These are phyloP conservation scores for Malus sylvestris DNA, from an alignment of 306 rosid species.

Conservation along the genomic window DNA sequence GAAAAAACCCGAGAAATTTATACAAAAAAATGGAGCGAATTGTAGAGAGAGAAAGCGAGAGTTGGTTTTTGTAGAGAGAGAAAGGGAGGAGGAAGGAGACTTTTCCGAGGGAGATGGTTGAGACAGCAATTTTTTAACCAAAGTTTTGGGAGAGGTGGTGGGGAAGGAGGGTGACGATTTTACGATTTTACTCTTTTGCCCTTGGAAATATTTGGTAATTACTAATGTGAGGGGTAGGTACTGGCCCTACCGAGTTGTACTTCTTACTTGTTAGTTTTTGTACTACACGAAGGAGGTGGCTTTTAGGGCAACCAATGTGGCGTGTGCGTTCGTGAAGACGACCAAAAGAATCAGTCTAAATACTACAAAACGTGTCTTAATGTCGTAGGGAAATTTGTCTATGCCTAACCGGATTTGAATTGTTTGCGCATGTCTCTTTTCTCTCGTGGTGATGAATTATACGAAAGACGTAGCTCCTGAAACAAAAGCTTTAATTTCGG, in stretches of 20 bases:
- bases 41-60: not conserved
- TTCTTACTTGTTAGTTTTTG: not conserved
- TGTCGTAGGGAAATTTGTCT: not conserved
- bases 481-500: not conserved
- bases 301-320: not conserved
- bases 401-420: not conserved
- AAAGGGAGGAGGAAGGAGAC: constrained; percentile 2
- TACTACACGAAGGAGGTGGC: not conserved
- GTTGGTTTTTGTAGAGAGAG: not conserved
- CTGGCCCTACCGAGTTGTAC: constrained; percentile 4
- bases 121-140: constrained; percentile 31
- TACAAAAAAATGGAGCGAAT: not conserved
- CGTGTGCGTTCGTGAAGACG: not conserved
- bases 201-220: not conserved
- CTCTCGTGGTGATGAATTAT: too few relatives aligned
- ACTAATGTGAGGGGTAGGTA: not conserved
- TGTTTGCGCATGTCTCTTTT: not conserved
- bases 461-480: too few relatives aligned
- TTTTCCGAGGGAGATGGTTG: constrained; percentile 28
- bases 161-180: not conserved
- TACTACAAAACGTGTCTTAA: not conserved
- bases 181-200: constrained; percentile 23
- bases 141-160: constrained; percentile 8
- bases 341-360: not conserved
- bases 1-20: not conserved